A percentile compares a stretch with the other conserved stretches of the same genome.
Evolutionary conservation across 164 flowering plant genomes (phyloP).

Genomic region (Berberis vulgaris): DNA sequence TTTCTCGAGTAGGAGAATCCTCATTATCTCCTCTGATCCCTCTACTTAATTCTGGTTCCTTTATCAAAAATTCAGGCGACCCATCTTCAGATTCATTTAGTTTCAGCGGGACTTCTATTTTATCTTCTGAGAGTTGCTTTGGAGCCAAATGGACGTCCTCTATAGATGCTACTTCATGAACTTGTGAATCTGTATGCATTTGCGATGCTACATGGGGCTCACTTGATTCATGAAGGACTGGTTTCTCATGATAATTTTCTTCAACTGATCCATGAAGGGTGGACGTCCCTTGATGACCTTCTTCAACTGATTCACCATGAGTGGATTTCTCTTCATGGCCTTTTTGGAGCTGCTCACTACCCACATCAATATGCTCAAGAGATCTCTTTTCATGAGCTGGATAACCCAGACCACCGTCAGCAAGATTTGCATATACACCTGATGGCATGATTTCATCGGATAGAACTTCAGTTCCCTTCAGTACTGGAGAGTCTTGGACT

Average conservation of each 20-base stretch:
- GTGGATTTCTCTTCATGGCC: constrained; percentile 15
- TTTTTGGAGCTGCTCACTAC: constrained; percentile 20
- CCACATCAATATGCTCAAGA: constrained; percentile 14
- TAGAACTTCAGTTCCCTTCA: neutral
- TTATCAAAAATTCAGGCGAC: constrained; percentile 9
- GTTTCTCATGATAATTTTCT: neutral
- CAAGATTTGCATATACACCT: constrained; percentile 3
- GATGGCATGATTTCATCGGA: constrained; percentile 3
- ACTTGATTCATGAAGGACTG: neutral
- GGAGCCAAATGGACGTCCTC: constrained; percentile 16
- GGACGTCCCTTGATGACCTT: neutral
- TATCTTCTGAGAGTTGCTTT: constrained; percentile 17
- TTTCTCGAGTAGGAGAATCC: no score
- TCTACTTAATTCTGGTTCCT: constrained; percentile 7
- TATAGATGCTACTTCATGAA: constrained; percentile 25
- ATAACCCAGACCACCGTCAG: no score
- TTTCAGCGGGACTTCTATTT: constrained; percentile 8
- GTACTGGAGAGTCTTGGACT: neutral
- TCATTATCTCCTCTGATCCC: constrained; percentile 10
- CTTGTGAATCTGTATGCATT: constrained; percentile 9
- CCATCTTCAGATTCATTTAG: constrained; percentile 6
- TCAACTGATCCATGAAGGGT: neutral
- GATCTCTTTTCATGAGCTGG: constrained; percentile 1
- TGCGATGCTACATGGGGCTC: constrained; percentile 6
- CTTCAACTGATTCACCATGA: neutral